Percentiles rank a stretch among this genome's conserved stretches.
phyloP scores from a whole-genome alignment of 768 basidiomycete genomes.

The Fomitopsis pulvina region DNA sequence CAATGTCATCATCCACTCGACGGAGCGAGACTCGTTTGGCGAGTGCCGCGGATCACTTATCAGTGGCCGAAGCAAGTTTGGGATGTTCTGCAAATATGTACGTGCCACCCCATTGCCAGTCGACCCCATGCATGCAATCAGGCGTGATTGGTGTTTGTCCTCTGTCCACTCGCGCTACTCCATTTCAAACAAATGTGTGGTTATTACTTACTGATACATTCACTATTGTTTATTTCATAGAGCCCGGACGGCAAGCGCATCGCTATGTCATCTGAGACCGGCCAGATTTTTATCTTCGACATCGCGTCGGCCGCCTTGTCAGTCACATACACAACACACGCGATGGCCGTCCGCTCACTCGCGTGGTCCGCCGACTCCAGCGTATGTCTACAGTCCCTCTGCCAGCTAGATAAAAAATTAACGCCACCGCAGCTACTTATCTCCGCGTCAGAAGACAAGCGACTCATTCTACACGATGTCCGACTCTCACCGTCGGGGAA shows the following conservation, averaged over 20 bases:
- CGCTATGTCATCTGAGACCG: slow-evolving; percentile 77
- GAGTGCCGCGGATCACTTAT: slow-evolving; percentile 48
- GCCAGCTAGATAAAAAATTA: not conserved
- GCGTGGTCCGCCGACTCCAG: slow-evolving; percentile 88
- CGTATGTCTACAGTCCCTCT: slow-evolving; percentile 37
- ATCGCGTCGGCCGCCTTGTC: slow-evolving; percentile 58
- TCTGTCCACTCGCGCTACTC: no score
- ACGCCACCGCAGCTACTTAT: slow-evolving; percentile 55
- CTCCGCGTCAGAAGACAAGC: slow-evolving; percentile 90
- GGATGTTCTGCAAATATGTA: slow-evolving; percentile 69
- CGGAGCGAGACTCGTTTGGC: slow-evolving; percentile 60
- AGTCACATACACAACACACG: slow-evolving; percentile 79
- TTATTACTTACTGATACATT: no score
- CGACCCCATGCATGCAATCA: no score
- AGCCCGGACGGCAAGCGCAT: slow-evolving; percentile 83
- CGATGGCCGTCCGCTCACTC: slow-evolving; percentile 81
- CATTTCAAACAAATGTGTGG: no score
- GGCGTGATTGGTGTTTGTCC: no score
- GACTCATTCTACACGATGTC: slow-evolving; percentile 86
- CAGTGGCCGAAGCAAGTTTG: slow-evolving; percentile 70
- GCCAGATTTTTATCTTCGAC: slow-evolving; percentile 87
- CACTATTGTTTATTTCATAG: slow-evolving; percentile 43
- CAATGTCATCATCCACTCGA: slow-evolving; percentile 68
- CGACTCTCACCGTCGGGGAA: slow-evolving; percentile 55
- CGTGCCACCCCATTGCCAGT: no score